A percentile compares a stretch with the other conserved stretches of the same genome.
phyloP scores from a whole-genome alignment of 495 filamentous ascomycete genomes.

The Staphylotrichum tortipilum region DNA sequence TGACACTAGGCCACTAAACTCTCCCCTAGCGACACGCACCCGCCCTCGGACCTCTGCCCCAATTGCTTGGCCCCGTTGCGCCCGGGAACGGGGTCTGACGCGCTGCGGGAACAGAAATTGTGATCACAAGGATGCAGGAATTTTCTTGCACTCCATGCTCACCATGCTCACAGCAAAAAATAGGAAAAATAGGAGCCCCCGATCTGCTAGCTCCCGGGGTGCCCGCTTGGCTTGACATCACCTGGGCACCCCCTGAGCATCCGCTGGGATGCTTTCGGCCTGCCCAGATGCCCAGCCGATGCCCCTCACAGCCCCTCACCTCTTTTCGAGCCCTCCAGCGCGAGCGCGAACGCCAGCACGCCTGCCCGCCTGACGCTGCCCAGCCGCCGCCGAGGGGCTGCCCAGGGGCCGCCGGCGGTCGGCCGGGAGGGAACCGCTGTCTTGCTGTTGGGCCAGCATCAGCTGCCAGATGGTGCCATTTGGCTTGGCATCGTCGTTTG shows the following conservation, averaged over 20 bases:
- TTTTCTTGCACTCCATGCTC: constrained; percentile 8
- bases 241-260: constrained; percentile 10
- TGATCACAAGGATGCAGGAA: constrained; percentile 17
- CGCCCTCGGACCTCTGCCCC: background rate
- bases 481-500: too few species aligned
- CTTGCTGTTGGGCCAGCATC: too few species aligned
- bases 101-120: background rate
- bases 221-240: constrained; percentile 14
- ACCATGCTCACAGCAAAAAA: background rate
- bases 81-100: background rate
- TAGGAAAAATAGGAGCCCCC: background rate
- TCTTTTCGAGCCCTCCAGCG: background rate
- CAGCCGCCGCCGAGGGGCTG: too few species aligned
- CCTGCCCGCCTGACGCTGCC: background rate
- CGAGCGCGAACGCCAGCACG: background rate
- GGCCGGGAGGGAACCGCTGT: too few species aligned
- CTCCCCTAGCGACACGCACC: too few species aligned
- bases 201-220: background rate
- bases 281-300: constrained; percentile 16
- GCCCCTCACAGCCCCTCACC: constrained; percentile 9
- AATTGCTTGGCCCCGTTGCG: constrained; percentile 6
- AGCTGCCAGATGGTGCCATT: too few species aligned
- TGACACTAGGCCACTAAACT: too few species aligned
- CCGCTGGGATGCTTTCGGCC: too few species aligned
- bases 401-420: too few species aligned